Percentiles rank a stretch among this genome's conserved stretches.
Conservation (phyloP, 345 rosid genomes). For the Dipteronia sinensis region DNA sequence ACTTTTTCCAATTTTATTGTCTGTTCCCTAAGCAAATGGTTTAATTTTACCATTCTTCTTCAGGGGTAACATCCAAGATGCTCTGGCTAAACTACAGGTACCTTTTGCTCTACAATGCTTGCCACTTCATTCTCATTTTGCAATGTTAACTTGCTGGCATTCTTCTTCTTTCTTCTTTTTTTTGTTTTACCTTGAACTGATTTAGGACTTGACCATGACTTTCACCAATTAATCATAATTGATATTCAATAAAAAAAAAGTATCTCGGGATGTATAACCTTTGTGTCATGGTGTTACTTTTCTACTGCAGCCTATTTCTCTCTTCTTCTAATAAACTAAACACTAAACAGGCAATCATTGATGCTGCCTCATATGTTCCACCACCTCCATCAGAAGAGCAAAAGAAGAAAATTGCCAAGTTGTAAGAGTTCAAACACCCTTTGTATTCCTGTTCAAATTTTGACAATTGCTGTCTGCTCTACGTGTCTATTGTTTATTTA, state of each 20-base stretch:
- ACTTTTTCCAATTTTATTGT: slow-evolving; percentile 6
- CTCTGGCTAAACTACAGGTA: slow-evolving; percentile 89
- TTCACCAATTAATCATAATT: not conserved
- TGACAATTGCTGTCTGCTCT: not conserved
- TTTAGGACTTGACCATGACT: not conserved
- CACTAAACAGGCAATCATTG: slow-evolving; percentile 69
- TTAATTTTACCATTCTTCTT: slow-evolving; percentile 24
- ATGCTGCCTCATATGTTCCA: slow-evolving; percentile 90
- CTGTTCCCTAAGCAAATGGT: slow-evolving; percentile 3
- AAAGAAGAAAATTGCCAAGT: slow-evolving; percentile 83
- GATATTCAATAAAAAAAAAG: not conserved
- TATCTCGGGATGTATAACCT: not conserved
- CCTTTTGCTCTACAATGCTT: not conserved
- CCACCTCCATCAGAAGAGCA: slow-evolving; percentile 99
- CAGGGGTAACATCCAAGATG: slow-evolving; percentile 96
- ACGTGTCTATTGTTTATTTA: not conserved
- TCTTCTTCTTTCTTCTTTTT: not conserved
- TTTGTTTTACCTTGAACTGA: not conserved
- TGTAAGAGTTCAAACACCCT: slow-evolving; percentile 42
- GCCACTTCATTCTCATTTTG: not conserved
- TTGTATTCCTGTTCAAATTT: not conserved
- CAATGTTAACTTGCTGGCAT: not conserved
- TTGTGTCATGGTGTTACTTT: not conserved
- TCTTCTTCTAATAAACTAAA: slow-evolving; percentile 12
- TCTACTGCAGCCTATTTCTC: not conserved